phyloP scores from a whole-genome alignment of 2,329 filamentous ascomycete species.

The Penicillium sp. region DNA sequence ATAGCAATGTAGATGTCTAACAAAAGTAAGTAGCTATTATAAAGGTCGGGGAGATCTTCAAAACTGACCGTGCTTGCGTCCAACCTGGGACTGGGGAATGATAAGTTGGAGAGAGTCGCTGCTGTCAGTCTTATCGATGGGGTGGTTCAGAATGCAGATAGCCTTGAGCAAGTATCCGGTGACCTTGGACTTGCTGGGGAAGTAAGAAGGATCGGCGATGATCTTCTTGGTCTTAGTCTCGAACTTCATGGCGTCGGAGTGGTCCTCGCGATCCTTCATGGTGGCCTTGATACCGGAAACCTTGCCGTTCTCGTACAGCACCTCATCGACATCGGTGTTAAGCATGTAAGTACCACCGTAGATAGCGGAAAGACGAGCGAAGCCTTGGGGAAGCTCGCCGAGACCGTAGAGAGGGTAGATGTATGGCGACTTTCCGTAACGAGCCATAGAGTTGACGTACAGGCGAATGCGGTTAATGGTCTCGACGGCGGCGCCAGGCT shows the following conservation, averaged over 20 bases:
- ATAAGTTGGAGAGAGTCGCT: conserved; percentile 91
- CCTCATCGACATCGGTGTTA: conserved; percentile 89
- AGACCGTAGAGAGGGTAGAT: conserved; percentile 99
- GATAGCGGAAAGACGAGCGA: conserved; percentile 95
- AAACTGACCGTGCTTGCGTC: conserved; percentile 86
- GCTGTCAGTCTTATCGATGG: conserved; percentile 84
- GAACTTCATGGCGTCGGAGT: conserved; percentile 78
- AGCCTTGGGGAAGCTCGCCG: conserved; percentile 94
- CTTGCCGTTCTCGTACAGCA: conserved; percentile 79
- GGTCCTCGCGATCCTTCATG: conserved; percentile 83
- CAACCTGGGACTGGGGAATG: conserved; percentile 96
- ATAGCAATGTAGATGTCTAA: conserved; percentile 94
- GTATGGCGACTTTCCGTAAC: conserved; percentile 98
- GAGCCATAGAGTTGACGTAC: conserved; percentile 95
- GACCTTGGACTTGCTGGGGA: conserved; percentile 83
- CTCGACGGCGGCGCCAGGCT: conserved; percentile 73
- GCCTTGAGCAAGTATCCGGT: conserved; percentile 90
- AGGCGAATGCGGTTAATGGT: conserved; percentile 89
- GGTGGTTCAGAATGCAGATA: conserved; percentile 97
- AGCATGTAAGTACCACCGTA: conserved; percentile 99
- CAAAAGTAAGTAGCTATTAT: conserved; percentile 15
- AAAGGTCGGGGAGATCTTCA: background rate
- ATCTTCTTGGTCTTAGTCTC: conserved; percentile 96
- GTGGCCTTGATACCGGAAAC: conserved; percentile 96
- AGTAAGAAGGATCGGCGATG: conserved; percentile 94